Conservation (phyloP, 2,329 filamentous ascomycete genomes). For the Trichophaea hybrida region DNA sequence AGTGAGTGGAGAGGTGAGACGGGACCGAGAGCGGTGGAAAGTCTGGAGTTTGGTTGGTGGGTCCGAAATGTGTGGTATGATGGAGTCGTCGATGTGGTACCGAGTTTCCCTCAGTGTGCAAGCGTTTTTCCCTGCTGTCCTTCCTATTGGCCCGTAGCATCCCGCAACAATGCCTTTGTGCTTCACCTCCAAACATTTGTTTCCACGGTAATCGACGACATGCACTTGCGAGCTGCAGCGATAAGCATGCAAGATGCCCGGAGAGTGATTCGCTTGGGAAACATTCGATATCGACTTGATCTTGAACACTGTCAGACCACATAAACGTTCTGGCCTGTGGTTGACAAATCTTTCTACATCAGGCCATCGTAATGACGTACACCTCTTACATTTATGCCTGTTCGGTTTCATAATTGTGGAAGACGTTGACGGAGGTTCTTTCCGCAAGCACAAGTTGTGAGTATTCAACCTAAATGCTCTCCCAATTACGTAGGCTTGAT, state of each 20-base stretch:
- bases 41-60: background rate
- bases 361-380: too few relatives aligned
- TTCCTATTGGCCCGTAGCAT: background rate
- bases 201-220: background rate
- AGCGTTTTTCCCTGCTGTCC: background rate
- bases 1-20: slow-evolving; percentile 3
- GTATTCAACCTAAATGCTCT: too few relatives aligned
- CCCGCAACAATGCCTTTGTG: background rate
- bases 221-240: too few relatives aligned
- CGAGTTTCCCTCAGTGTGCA: background rate
- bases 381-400: too few relatives aligned
- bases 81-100: background rate
- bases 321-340: background rate
- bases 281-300: background rate
- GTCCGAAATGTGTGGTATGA: background rate
- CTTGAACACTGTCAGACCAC: background rate
- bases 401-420: too few relatives aligned
- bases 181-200: background rate
- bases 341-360: too few relatives aligned
- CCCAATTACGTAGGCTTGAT: too few relatives aligned
- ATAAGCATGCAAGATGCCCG: too few relatives aligned
- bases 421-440: too few relatives aligned
- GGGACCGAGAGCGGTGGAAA: background rate
- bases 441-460: too few relatives aligned
- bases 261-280: background rate